Evolutionary conservation across 2,329 filamentous ascomycete genomes (phyloP).

Genomic region (Colletotrichum camelliae): DNA sequence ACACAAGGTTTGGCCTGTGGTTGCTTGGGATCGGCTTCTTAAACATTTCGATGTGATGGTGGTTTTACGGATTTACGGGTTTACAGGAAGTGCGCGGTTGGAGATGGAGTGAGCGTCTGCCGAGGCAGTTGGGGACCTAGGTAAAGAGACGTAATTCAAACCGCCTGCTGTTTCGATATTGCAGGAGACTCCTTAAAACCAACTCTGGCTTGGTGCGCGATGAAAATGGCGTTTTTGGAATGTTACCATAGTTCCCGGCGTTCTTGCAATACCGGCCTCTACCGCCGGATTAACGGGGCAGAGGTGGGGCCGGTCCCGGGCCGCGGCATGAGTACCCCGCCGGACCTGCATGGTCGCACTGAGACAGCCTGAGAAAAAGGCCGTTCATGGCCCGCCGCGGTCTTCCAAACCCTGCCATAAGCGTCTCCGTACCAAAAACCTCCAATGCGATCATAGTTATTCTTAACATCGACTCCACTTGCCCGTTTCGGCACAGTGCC

Average conservation of each 20-base stretch:
- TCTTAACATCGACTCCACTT: not conserved
- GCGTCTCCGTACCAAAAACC: too few species aligned
- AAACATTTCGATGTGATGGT: not conserved
- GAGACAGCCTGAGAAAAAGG: not conserved
- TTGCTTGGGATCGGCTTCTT: not conserved
- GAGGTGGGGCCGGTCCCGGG: not conserved
- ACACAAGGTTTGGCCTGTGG: not conserved
- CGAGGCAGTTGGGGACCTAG: not conserved
- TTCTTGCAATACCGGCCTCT: not conserved
- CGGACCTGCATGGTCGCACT: fast-evolving
- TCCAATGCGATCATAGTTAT: too few species aligned
- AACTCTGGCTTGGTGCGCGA: too few species aligned
- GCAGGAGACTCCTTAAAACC: too few species aligned
- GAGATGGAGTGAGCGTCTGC: not conserved
- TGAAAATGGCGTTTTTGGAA: not conserved
- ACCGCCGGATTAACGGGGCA: not conserved
- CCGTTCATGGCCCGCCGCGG: too few species aligned
- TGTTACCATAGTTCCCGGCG: not conserved
- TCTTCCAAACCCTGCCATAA: too few species aligned
- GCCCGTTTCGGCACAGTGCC: not conserved
- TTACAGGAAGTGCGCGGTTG: not conserved
- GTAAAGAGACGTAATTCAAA: fast-evolving
- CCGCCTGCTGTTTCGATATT: fast-evolving
- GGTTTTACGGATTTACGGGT: not conserved
- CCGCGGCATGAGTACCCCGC: not conserved